Evolutionary conservation across 1,139 yeast genomes (phyloP), one percentile per base, ranked within the genome.

Genomic region (Saccharomyces pastorianus): DNA sequence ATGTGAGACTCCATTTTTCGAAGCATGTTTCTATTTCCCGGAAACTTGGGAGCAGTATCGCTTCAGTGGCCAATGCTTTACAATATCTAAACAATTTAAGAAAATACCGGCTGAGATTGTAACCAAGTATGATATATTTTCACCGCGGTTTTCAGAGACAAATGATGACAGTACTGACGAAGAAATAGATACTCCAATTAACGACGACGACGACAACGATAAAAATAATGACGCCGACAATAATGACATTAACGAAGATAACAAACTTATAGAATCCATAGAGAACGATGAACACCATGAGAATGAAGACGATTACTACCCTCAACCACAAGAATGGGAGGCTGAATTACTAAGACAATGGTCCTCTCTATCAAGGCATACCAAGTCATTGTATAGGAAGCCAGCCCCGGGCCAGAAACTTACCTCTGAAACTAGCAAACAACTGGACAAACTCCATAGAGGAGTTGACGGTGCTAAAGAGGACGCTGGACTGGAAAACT

Each of bases 381-480:
- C 85, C 65, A 84, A 83, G 66, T 79, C 83, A 51, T 75, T 84
- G 28, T 88, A 85, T 69, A 78, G 87, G 55, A 84, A 82, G 61
- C 96, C 96, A 0, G 70, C 77, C 1, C 96, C 96, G 0, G 84
- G 85, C 25, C 72, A 82, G 1, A 71, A 73, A 26, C 67, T 88
- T 67, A 78, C 80, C n/a, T 76, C 75, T n/a, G 84, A 80, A 41
- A 79, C 79, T 55, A 76, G 76, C 46, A 80, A 80, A 63, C 67
- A 75, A 55, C 72, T 88, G 47, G 95, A 88, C 68, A 80, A 86
- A 53, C 84, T 88, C 51, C 76, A 81, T 51, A 77, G 96, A 60
- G 95, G 96, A 5, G 96, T 88, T 13, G 96, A 88, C 69, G 96
- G 96, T 7, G 78, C 83, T 51, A 80, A 83, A 64, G 88, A 82